phyloP scores from a whole-genome alignment of 2,329 filamentous ascomycete genomes.

The Lasiodiplodia gonubiensis region DNA sequence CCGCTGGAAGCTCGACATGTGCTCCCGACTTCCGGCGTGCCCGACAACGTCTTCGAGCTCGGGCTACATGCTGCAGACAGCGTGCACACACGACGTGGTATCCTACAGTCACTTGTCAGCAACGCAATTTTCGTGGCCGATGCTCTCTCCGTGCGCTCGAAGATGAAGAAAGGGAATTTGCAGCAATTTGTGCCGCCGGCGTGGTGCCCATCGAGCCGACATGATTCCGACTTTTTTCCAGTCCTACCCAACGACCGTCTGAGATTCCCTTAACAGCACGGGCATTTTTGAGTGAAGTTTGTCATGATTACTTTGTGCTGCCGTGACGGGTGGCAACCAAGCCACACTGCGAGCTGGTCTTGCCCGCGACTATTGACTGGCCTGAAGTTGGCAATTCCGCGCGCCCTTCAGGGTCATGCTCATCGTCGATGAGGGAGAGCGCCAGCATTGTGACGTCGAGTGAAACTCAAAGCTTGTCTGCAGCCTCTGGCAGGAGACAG shows the following conservation, averaged over 20 bases:
- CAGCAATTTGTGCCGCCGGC: neutral
- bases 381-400: neutral
- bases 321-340: conserved; percentile 10
- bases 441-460: conserved; percentile 3
- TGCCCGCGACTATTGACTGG: conserved; percentile 12
- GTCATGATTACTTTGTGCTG: conserved; percentile 13
- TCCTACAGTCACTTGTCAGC: conserved; percentile 1
- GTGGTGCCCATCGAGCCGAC: conserved; percentile 5
- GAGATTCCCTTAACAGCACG: neutral
- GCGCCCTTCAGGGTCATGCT: neutral
- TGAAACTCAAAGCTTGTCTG: neutral
- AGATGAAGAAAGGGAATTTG: conserved; percentile 9
- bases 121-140: neutral
- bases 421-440: neutral
- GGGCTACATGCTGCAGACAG: neutral
- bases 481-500: conserved; percentile 9
- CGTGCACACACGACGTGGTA: neutral
- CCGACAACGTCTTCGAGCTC: conserved; percentile 3
- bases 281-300: neutral
- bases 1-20: neutral
- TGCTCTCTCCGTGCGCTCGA: neutral
- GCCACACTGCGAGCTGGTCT: neutral
- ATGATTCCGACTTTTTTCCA: conserved; percentile 10
- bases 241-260: neutral
- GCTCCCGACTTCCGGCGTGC: conserved; percentile 3